Evolutionary conservation across 2,329 filamentous ascomycete genomes (phyloP).

Genomic region (Coniochaeta ligniaria): DNA sequence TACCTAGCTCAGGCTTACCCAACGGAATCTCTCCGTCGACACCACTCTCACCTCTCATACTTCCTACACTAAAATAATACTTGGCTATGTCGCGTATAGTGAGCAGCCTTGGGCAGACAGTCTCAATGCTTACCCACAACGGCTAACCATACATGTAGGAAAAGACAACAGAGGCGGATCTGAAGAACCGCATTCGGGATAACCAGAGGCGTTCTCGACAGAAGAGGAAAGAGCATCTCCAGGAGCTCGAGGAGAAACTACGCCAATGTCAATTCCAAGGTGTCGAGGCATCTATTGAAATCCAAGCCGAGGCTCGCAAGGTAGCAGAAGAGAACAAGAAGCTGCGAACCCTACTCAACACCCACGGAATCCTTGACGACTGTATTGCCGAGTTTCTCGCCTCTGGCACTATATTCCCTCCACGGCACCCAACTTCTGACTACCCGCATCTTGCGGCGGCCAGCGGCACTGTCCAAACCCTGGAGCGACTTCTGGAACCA

Average conservation of each 20-base stretch:
- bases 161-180: background rate
- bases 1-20: background rate
- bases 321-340: conserved; percentile 65
- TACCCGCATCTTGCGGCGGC: background rate
- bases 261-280: conserved; percentile 58
- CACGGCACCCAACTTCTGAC: background rate
- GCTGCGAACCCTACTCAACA: conserved; percentile 33
- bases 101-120: background rate
- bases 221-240: conserved; percentile 64
- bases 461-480: conserved; percentile 4
- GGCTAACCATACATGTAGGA: background rate
- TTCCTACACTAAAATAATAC: background rate
- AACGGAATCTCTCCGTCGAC: background rate
- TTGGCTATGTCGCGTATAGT: background rate
- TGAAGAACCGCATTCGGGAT: conserved; percentile 53
- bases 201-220: conserved; percentile 73
- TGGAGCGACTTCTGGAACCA: conserved; percentile 30
- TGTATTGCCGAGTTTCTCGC: conserved; percentile 8
- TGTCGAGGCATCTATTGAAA: conserved; percentile 61
- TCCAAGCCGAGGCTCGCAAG: conserved; percentile 61
- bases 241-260: conserved; percentile 59
- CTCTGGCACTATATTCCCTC: background rate
- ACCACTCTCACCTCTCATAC: background rate
- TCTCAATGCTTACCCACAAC: background rate
- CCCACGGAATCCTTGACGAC: conserved; percentile 5